phyloP scores from a whole-genome alignment of 2,329 filamentous ascomycete genomes.

The Rutstroemia sp. region DNA sequence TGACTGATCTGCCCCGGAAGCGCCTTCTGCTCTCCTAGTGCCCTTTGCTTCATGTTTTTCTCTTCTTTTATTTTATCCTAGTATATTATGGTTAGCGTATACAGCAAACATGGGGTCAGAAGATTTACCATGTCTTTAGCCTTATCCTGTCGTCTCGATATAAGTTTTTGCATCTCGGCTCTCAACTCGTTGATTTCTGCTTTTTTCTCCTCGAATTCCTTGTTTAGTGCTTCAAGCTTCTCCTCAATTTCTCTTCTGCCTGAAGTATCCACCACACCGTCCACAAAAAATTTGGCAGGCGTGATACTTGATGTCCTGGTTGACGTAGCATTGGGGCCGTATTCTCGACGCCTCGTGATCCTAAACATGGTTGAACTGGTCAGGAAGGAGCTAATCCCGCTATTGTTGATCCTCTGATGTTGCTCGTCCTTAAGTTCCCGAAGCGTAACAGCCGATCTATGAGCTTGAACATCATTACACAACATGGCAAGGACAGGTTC shows the following conservation, averaged over 20 bases:
- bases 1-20: constrained; percentile 66
- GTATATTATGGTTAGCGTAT: not conserved
- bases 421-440: constrained; percentile 58
- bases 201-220: constrained; percentile 25
- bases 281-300: constrained; percentile 63
- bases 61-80: constrained; percentile 47
- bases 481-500: constrained; percentile 81
- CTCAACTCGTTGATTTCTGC: constrained; percentile 12
- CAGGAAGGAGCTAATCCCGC: constrained; percentile 58
- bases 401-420: constrained; percentile 55
- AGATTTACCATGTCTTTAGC: constrained; percentile 30
- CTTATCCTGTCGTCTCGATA: too few species aligned
- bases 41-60: constrained; percentile 61
- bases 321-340: constrained; percentile 66
- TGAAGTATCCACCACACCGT: constrained; percentile 63
- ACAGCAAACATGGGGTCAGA: not conserved
- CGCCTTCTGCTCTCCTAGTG: constrained; percentile 54
- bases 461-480: constrained; percentile 63
- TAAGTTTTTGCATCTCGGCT: constrained; percentile 31
- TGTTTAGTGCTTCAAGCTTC: constrained; percentile 32
- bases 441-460: constrained; percentile 59
- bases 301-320: constrained; percentile 57
- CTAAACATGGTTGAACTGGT: constrained; percentile 56
- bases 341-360: constrained; percentile 68
- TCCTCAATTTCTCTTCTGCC: constrained; percentile 55